These are phyloP conservation scores for Thecaphora thlaspeos DNA, from an alignment of 1,284 basidiomycete genomes.

Conservation along the genomic window DNA sequence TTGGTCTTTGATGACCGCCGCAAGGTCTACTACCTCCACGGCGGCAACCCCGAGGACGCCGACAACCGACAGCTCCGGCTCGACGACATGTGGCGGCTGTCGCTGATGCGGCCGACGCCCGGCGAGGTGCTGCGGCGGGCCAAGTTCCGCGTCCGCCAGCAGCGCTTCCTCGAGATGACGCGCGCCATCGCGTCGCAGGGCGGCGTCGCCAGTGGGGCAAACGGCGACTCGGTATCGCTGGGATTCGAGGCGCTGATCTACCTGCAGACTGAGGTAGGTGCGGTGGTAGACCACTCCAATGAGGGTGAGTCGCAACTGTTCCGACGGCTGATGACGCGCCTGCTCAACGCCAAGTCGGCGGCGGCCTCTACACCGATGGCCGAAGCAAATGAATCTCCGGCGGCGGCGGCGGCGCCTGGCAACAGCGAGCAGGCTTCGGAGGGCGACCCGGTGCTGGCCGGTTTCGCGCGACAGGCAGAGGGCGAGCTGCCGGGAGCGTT, in stretches of 20 bases:
- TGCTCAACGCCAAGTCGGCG: constrained; percentile 27
- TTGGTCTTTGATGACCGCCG: constrained; percentile 55
- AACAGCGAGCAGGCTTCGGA: too few relatives aligned
- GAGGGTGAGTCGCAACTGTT: constrained; percentile 51
- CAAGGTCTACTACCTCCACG: constrained; percentile 56
- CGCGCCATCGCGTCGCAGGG: constrained; percentile 11
- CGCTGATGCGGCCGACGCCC: constrained; percentile 47
- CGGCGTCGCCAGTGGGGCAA: too few relatives aligned
- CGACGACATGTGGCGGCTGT: constrained; percentile 56
- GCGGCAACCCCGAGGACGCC: constrained; percentile 53
- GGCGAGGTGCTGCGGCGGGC: constrained; percentile 52
- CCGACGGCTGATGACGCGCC: constrained; percentile 54
- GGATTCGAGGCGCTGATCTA: constrained; percentile 56
- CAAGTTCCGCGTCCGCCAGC: constrained; percentile 56
- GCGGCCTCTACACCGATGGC: not conserved
- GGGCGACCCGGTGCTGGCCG: not conserved
- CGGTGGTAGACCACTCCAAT: constrained; percentile 54
- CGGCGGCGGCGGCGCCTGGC: too few relatives aligned
- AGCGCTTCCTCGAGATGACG: constrained; percentile 52
- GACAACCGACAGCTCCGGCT: constrained; percentile 31
- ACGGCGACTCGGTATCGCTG: constrained; percentile 14
- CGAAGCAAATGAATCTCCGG: constrained; percentile 1
- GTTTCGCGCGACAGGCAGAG: not conserved
- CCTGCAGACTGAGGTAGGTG: constrained; percentile 55
- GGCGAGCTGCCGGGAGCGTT: not conserved